Conservation (phyloP, 1,284 basidiomycete genomes). For the Puccinia coronata region DNA sequence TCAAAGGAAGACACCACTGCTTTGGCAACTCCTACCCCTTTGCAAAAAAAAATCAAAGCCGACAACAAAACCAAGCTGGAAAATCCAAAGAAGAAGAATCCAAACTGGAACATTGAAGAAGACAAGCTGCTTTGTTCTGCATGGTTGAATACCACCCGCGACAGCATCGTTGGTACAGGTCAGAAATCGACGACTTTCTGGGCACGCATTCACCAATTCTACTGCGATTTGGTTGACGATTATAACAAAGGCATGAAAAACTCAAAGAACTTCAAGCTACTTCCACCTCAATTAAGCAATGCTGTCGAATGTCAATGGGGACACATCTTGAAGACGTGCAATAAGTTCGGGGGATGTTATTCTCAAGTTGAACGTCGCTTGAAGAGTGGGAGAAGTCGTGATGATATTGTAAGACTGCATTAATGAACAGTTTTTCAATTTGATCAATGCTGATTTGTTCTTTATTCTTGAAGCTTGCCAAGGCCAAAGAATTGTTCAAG, state of each 20-base stretch:
- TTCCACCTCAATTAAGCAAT: too few species aligned
- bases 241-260: neutral
- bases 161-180: neutral
- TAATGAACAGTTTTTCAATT: neutral
- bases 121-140: neutral
- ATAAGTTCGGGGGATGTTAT: slow-evolving; percentile 1
- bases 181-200: neutral
- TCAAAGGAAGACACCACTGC: too few species aligned
- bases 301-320: neutral
- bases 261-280: neutral
- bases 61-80: neutral
- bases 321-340: neutral
- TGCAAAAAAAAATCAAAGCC: too few species aligned
- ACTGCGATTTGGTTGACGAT: neutral
- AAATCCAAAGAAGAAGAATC: neutral
- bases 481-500: neutral
- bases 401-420: neutral
- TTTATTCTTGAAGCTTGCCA: neutral
- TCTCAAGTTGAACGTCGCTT: neutral
- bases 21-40: too few species aligned
- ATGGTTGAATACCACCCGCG: neutral
- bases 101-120: neutral
- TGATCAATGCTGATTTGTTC: neutral
- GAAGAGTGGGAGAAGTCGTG: neutral
- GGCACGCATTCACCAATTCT: neutral